Evolutionary conservation across 768 basidiomycete genomes (phyloP).

Genomic region (Pisolithus orientalis): DNA sequence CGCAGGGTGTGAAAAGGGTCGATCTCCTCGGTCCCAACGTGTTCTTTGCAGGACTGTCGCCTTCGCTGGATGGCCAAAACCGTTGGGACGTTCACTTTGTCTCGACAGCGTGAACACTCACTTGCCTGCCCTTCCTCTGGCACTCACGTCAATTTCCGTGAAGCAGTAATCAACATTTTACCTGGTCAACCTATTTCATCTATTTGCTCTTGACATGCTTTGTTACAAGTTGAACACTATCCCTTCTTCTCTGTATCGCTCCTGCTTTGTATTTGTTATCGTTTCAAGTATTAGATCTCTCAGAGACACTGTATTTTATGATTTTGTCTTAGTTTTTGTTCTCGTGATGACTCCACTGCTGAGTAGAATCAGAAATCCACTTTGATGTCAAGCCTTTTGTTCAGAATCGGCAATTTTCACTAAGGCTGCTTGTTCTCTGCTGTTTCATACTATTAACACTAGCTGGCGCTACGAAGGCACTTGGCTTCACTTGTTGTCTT

Average conservation of each 20-base stretch:
- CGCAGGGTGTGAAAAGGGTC: conserved; percentile 35
- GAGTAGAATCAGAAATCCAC: too few relatives aligned
- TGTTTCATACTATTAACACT: too few relatives aligned
- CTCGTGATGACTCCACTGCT: too few relatives aligned
- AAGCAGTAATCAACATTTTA: neutral
- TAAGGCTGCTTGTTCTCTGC: too few relatives aligned
- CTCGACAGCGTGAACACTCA: neutral
- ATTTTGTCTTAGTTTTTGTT: too few relatives aligned
- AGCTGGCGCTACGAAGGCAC: too few relatives aligned
- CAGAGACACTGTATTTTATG: neutral
- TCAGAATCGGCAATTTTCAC: too few relatives aligned
- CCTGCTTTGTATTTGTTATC: neutral
- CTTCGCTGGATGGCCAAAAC: conserved; percentile 20
- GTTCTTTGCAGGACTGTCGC: conserved; percentile 26
- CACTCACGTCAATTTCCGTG: neutral
- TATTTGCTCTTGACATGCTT: neutral
- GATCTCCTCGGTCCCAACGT: conserved; percentile 31
- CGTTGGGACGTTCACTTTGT: conserved; percentile 26
- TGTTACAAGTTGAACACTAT: neutral
- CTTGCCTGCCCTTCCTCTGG: neutral
- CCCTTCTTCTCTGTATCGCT: neutral
- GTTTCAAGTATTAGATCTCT: neutral
- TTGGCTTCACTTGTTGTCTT: too few relatives aligned
- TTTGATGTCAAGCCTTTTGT: too few relatives aligned
- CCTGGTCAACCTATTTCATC: neutral